phyloP scores from a whole-genome alignment of 2,329 filamentous ascomycete genomes.

The Nigrospora sphaerica region DNA sequence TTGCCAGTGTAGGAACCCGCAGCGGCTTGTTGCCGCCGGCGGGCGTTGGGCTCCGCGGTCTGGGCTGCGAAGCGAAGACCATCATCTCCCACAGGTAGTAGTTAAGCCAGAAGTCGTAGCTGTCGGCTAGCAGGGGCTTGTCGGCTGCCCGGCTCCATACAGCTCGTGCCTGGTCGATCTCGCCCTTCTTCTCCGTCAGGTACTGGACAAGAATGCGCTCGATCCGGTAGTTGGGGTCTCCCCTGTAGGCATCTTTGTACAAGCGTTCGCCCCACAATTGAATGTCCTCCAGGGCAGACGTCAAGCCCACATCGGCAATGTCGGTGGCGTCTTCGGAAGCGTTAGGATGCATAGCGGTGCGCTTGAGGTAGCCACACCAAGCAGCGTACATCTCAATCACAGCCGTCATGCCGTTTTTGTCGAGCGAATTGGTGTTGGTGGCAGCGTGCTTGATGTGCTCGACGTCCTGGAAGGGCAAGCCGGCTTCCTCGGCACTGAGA shows the following conservation, averaged over 20 bases:
- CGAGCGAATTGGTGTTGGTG: constrained; percentile 76
- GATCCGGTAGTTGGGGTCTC: constrained; percentile 83
- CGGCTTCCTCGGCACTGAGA: constrained; percentile 72
- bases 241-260: constrained; percentile 68
- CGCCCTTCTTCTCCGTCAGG: constrained; percentile 74
- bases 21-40: constrained; percentile 36
- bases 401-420: constrained; percentile 78
- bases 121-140: constrained; percentile 61
- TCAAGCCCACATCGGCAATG: constrained; percentile 82
- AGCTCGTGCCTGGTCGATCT: constrained; percentile 67
- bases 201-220: constrained; percentile 92
- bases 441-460: constrained; percentile 88
- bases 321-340: constrained; percentile 78
- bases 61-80: constrained; percentile 29
- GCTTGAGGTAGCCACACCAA: constrained; percentile 91
- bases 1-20: constrained; percentile 66
- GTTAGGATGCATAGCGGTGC: constrained; percentile 69
- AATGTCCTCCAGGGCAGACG: constrained; percentile 79
- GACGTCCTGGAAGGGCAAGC: constrained; percentile 69
- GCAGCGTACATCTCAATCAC: constrained; percentile 86
- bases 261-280: constrained; percentile 69
- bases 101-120: constrained; percentile 87
- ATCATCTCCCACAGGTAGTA: constrained; percentile 92
- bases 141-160: constrained; percentile 67
- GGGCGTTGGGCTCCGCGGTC: constrained; percentile 37